These are phyloP conservation scores for Baorangia bicolor DNA, from an alignment of 768 basidiomycete species.

Conservation along the genomic window DNA sequence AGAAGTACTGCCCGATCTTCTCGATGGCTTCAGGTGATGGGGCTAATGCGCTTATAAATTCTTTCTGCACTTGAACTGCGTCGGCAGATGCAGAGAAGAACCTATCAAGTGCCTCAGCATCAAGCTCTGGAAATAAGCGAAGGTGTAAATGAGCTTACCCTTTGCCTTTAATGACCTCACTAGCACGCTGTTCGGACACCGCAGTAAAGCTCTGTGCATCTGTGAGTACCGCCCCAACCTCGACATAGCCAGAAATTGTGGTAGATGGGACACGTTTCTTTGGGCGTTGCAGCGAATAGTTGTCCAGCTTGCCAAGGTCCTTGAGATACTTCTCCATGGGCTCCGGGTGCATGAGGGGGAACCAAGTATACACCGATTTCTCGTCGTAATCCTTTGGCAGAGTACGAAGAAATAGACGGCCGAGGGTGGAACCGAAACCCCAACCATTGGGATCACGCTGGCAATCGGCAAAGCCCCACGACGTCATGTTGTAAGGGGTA, in stretches of 20 bases:
- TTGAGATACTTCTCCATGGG: conserved; percentile 60
- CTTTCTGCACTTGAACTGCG: conserved; percentile 37
- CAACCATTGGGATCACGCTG: conserved; percentile 69
- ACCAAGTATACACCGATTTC: conserved; percentile 79
- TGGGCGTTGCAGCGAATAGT: conserved; percentile 60
- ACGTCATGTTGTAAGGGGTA: conserved; percentile 76
- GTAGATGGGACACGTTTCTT: conserved; percentile 23
- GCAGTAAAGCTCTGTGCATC: conserved; percentile 44
- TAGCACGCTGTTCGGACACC: conserved; percentile 50
- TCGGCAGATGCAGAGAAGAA: conserved; percentile 63
- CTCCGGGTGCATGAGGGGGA: conserved; percentile 82
- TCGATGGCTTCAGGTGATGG: conserved; percentile 47
- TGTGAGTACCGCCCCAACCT: conserved; percentile 53
- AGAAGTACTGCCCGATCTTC: conserved; percentile 61
- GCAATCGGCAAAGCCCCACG: conserved; percentile 85
- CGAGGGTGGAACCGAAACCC: conserved; percentile 71
- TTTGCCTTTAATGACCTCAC: conserved; percentile 52
- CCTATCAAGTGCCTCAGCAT: conserved; percentile 33
- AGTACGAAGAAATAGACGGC: conserved; percentile 69
- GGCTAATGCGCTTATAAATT: conserved; percentile 49
- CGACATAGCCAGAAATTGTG: conserved; percentile 46
- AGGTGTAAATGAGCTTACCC: conserved; percentile 45
- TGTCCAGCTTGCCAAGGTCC: conserved; percentile 50
- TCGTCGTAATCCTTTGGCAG: conserved; percentile 67
- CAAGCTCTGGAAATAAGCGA: background rate